phyloP scores from a whole-genome alignment of 169 alveolate genomes.

The Eimeria brunetti region DNA sequence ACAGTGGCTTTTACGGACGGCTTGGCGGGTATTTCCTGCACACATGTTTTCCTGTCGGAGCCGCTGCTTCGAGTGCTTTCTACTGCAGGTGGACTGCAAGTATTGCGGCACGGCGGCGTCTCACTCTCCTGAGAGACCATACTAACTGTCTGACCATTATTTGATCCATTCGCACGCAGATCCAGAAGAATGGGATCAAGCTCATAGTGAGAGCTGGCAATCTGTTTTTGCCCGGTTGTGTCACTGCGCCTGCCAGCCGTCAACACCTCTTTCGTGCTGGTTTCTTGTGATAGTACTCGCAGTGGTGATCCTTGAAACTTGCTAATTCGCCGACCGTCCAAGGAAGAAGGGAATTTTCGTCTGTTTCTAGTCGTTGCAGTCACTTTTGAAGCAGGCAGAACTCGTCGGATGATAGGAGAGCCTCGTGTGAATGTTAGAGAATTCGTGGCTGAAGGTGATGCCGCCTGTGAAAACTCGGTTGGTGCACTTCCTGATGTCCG shows the following conservation, averaged over 20 bases:
- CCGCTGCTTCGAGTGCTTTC: not conserved
- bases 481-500: not conserved
- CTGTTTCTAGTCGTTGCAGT: not conserved
- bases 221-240: not conserved
- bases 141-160: not conserved
- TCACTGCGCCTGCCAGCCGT: not conserved
- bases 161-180: not conserved
- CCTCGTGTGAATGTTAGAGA: not conserved
- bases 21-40: not conserved
- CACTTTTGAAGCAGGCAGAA: slow-evolving; percentile 1
- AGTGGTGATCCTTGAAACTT: not conserved
- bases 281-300: not conserved
- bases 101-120: not conserved
- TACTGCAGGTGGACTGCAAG: slow-evolving; percentile 13
- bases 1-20: not conserved
- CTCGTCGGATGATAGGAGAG: not conserved
- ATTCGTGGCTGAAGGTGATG: slow-evolving; percentile 22
- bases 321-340: not conserved
- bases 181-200: not conserved
- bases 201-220: not conserved
- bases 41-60: not conserved
- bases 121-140: not conserved
- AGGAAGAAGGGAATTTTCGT: not conserved
- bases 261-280: not conserved
- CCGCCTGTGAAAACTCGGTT: not conserved